Percentiles rank a stretch among this genome's conserved stretches.
These are phyloP conservation scores for Lindgomyces ingoldianus DNA, from an alignment of 495 filamentous ascomycete genomes.

Conservation along the genomic window DNA sequence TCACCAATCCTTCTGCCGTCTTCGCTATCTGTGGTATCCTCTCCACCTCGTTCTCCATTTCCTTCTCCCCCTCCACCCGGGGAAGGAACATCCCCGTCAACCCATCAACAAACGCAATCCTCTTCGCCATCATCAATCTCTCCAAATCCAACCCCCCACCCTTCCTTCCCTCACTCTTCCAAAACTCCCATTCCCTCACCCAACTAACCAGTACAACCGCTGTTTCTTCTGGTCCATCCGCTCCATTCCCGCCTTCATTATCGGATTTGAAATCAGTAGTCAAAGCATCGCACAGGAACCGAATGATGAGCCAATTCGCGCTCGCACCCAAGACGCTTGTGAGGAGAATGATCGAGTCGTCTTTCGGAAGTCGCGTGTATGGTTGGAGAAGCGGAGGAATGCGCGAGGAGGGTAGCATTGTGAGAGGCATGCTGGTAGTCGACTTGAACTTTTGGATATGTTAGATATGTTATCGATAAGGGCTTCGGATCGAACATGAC, in stretches of 20 bases:
- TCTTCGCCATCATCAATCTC: slow-evolving; percentile 55
- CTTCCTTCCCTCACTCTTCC: slow-evolving; percentile 52
- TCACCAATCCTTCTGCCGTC: no score
- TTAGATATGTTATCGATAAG: slow-evolving; percentile 1
- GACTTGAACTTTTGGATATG: not conserved
- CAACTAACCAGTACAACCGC: slow-evolving; percentile 77
- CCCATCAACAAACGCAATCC: slow-evolving; percentile 74
- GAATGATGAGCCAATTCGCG: slow-evolving; percentile 46
- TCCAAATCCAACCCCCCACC: slow-evolving; percentile 66
- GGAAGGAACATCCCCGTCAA: slow-evolving; percentile 59
- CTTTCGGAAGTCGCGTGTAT: slow-evolving; percentile 55
- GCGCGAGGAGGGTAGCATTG: slow-evolving; percentile 35
- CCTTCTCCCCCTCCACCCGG: slow-evolving; percentile 2
- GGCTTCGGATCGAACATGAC: not conserved
- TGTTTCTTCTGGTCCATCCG: slow-evolving; percentile 31
- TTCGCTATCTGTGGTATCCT: not conserved
- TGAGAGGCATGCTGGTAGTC: not conserved
- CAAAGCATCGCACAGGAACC: slow-evolving; percentile 60
- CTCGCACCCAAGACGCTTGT: slow-evolving; percentile 56
- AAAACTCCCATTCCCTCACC: slow-evolving; percentile 73
- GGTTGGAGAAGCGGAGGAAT: slow-evolving; percentile 70
- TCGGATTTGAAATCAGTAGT: not conserved
- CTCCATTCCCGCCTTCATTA: not conserved
- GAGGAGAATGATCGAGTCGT: slow-evolving; percentile 65
- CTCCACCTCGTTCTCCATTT: not conserved